phyloP scores from a whole-genome alignment of 192 early-diverging fungal genomes.

The Coemansia interrupta region DNA sequence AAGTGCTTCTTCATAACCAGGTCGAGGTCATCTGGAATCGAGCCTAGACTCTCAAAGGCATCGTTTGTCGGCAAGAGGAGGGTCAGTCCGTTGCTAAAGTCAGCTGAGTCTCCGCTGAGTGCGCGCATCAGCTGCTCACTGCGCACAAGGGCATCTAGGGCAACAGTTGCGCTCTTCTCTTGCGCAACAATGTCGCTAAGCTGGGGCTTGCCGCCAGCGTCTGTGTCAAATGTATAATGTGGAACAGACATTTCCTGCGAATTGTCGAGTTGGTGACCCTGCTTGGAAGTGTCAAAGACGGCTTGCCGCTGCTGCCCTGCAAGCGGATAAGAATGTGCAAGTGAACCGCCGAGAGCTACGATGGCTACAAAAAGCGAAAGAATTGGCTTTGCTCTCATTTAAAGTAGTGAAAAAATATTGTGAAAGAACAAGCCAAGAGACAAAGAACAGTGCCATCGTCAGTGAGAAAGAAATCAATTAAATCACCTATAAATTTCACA shows the following conservation, averaged over 20 bases:
- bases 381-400: conserved; percentile 13
- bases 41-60: conserved; percentile 29
- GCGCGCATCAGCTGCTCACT: conserved; percentile 44
- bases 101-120: conserved; percentile 41
- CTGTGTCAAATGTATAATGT: conserved; percentile 35
- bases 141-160: conserved; percentile 43
- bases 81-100: conserved; percentile 38
- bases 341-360: conserved; percentile 8
- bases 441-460: background rate
- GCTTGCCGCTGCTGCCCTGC: conserved; percentile 25
- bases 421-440: background rate
- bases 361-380: conserved; percentile 16
- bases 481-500: no score
- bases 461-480: background rate
- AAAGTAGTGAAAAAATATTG: background rate
- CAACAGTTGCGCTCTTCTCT: conserved; percentile 43
- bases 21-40: conserved; percentile 36
- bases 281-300: conserved; percentile 8
- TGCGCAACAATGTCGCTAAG: conserved; percentile 39
- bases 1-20: conserved; percentile 42
- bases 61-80: conserved; percentile 48
- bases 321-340: conserved; percentile 18
- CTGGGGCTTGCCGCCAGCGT: conserved; percentile 23
- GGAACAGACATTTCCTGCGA: background rate
- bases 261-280: conserved; percentile 8